phyloP scores from a whole-genome alignment of 2,329 filamentous ascomycete genomes.

The Hymenoscyphus linearis region DNA sequence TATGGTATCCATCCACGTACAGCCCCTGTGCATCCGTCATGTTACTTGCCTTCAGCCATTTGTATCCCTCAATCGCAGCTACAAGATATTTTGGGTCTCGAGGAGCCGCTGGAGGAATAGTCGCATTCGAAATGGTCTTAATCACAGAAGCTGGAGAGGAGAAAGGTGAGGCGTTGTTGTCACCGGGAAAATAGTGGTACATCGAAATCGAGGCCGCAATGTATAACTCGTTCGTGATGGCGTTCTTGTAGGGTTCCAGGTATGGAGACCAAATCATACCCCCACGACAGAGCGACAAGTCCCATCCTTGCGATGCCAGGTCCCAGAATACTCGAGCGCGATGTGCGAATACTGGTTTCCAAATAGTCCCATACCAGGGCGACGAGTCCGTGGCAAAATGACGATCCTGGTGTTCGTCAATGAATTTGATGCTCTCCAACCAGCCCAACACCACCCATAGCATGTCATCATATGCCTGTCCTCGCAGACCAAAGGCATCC shows the following conservation, averaged over 20 bases:
- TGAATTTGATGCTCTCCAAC: constrained; percentile 76
- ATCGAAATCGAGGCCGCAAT: constrained; percentile 80
- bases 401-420: constrained; percentile 59
- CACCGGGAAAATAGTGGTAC: constrained; percentile 85
- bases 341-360: constrained; percentile 72
- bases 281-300: constrained; percentile 71
- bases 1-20: constrained; percentile 85
- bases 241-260: constrained; percentile 83
- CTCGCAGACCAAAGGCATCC: constrained; percentile 67
- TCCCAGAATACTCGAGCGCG: constrained; percentile 83
- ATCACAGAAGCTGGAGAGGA: constrained; percentile 4
- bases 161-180: constrained; percentile 68
- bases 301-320: constrained; percentile 73
- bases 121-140: neutral
- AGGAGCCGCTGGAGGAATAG: constrained; percentile 20
- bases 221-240: constrained; percentile 89
- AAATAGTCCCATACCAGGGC: constrained; percentile 71
- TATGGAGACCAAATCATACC: constrained; percentile 90
- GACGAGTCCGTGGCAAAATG: constrained; percentile 52
- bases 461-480: constrained; percentile 87
- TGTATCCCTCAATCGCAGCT: constrained; percentile 72
- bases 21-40: constrained; percentile 75
- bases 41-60: constrained; percentile 71
- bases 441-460: constrained; percentile 92
- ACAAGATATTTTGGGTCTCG: constrained; percentile 59